Percentiles rank a stretch among this genome's conserved stretches.
Evolutionary conservation across 345 rosid species (phyloP).

Genomic region (Arabidopsis suecica): DNA sequence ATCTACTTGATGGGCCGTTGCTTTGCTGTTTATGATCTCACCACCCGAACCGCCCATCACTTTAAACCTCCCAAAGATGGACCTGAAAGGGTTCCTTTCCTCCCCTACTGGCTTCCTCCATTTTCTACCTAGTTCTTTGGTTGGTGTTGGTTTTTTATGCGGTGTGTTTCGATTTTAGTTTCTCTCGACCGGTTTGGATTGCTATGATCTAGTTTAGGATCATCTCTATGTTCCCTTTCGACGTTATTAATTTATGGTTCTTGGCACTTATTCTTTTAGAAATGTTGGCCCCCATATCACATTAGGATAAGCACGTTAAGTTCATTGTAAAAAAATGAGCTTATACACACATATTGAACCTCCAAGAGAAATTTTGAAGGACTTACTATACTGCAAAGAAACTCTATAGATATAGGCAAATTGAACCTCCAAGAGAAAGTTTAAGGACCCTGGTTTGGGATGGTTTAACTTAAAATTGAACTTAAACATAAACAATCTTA

Average conservation of each 20-base stretch:
- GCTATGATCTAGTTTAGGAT: not conserved
- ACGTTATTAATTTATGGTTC: not conserved
- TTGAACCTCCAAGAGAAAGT: too few relatives aligned
- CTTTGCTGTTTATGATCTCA: conserved; percentile 1
- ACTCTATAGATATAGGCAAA: too few relatives aligned
- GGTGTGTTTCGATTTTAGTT: not conserved
- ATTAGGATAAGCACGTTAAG: too few relatives aligned
- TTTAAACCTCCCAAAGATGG: not conserved
- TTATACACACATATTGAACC: too few relatives aligned
- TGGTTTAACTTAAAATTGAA: not conserved
- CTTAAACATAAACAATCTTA: not conserved
- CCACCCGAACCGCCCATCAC: not conserved
- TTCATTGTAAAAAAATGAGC: not conserved
- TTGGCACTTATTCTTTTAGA: not conserved
- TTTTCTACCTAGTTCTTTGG: not conserved
- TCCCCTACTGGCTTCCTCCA: not conserved
- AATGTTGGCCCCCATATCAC: not conserved
- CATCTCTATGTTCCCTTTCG: not conserved
- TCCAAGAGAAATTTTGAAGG: too few relatives aligned
- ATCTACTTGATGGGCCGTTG: conserved; percentile 21
- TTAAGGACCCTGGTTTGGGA: too few relatives aligned
- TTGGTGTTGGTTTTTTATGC: not conserved
- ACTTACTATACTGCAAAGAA: too few relatives aligned
- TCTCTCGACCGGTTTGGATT: not conserved
- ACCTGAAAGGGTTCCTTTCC: not conserved